Evolutionary conservation across 768 basidiomycete genomes (phyloP).

Genomic region (Tricholoma matsutake): DNA sequence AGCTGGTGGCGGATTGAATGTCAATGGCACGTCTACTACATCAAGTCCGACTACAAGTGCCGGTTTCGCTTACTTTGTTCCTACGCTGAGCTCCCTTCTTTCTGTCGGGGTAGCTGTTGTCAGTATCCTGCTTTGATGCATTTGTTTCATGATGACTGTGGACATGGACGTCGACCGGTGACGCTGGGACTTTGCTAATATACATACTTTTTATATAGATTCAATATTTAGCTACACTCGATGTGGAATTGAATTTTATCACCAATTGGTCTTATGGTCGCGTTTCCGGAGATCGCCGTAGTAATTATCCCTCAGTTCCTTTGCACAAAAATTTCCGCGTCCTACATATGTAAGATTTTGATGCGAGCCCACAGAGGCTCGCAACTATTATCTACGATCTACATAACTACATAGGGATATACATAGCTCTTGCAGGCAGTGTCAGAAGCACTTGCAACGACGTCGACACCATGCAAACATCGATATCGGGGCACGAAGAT

Average conservation of each 20-base stretch:
- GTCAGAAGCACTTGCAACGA: too few relatives aligned
- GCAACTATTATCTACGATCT: too few relatives aligned
- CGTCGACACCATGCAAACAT: too few relatives aligned
- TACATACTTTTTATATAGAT: not conserved
- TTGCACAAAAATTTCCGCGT: too few relatives aligned
- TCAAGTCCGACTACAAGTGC: not conserved
- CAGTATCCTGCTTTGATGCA: constrained; percentile 1
- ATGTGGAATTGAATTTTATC: not conserved
- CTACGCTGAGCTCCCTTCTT: constrained; percentile 10
- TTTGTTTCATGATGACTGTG: constrained; percentile 11
- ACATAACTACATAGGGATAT: too few relatives aligned
- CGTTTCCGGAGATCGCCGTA: constrained; percentile 17
- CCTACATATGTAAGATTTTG: too few relatives aligned
- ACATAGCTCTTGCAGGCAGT: too few relatives aligned
- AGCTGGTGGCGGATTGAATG: constrained; percentile 30
- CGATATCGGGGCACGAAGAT: too few relatives aligned
- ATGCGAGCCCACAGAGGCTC: too few relatives aligned
- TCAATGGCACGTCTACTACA: constrained; percentile 26
- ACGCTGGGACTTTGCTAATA: constrained; percentile 10
- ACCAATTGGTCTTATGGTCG: too few relatives aligned
- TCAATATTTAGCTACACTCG: not conserved
- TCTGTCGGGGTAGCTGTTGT: constrained; percentile 9
- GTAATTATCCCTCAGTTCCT: too few relatives aligned
- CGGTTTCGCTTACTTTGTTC: constrained; percentile 8
- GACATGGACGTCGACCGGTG: constrained; percentile 11